Base-by-base conservation (phyloP, 176 grass and related monocot species). In the Carex scoparia region DNA sequence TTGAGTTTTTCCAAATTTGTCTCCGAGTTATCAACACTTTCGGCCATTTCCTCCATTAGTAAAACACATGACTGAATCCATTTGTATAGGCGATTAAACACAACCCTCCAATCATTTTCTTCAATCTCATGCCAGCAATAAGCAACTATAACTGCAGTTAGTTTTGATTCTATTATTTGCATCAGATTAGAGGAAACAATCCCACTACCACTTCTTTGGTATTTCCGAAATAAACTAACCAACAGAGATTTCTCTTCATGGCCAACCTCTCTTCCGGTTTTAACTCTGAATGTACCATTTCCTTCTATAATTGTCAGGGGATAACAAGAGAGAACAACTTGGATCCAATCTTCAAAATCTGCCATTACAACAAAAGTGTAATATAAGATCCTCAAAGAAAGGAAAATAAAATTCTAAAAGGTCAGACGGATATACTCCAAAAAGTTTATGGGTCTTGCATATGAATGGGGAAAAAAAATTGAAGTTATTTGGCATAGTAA, bases 281-380 rank as follows among this genome's bases (percentile, higher is more conserved):
- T 64, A 87, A 94, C 87, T 85, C 86, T 70, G 16, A 88, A 88
- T 80, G 88, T 94, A 49, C 35, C 82, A 85, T 78, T 78, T 87
- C 86, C 89, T 86, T 84, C 88, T 28, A 79, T 87, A 85, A 86
- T 86, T 7, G 76, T 93, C 74, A 95, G 79, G 0, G 91, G 89
- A 55, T 89, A 98, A 84, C 92, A 95, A 90, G 91, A 93, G 44
- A 93, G 84, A 12, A 84, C 79, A 76, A 92, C 85, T 90, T 95
- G 88, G 86, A 95, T 91, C 93, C 91, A 94, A 84, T 95, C 86
- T 81, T 88, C 86, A 33, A 93, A 85, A 87, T 92, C 95, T 98
- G 85, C 23, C 28, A 80, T 80, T 81, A 30, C 23, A 89, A 81
- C 5, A 85, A 35, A 64, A 72, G 14, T 65, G 38, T 67, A 54